Evolutionary conservation across 352 stramenopile genomes (phyloP).

Genomic region (Pythium sp.): DNA sequence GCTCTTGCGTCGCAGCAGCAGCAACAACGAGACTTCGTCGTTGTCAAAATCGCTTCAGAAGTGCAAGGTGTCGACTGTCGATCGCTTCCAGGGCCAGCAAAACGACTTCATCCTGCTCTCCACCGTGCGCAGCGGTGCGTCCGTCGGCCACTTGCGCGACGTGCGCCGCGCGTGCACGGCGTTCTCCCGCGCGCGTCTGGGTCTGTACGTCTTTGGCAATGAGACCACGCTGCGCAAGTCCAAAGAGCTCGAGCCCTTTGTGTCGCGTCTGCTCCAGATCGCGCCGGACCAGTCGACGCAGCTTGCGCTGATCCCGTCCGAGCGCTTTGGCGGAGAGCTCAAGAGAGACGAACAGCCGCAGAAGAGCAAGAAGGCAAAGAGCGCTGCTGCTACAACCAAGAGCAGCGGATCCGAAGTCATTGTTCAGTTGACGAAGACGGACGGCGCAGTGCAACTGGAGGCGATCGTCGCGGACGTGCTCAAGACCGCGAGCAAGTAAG

Average conservation of each 20-base stretch:
- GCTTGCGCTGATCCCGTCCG: constrained; percentile 34
- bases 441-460: constrained; percentile 1
- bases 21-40: neutral
- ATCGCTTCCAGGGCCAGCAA: constrained; percentile 95
- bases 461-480: constrained; percentile 4
- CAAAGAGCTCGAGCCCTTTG: constrained; percentile 65
- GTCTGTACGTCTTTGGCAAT: constrained; percentile 92
- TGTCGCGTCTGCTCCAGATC: constrained; percentile 32
- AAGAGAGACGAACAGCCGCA: constrained; percentile 1
- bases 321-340: constrained; percentile 20
- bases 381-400: neutral
- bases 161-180: constrained; percentile 90
- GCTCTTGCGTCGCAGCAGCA: constrained; percentile 51
- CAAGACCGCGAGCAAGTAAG: neutral
- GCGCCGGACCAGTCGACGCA: constrained; percentile 27
- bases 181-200: constrained; percentile 90
- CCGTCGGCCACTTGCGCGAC: constrained; percentile 91
- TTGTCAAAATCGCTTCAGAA: constrained; percentile 8
- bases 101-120: constrained; percentile 95
- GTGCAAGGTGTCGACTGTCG: constrained; percentile 87
- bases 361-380: constrained; percentile 10
- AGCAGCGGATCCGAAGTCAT: neutral
- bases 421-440: constrained; percentile 9
- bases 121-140: constrained; percentile 85
- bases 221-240: constrained; percentile 63